phyloP scores from a whole-genome alignment of 2,329 filamentous ascomycete species.

The Didymellaceae sp. region DNA sequence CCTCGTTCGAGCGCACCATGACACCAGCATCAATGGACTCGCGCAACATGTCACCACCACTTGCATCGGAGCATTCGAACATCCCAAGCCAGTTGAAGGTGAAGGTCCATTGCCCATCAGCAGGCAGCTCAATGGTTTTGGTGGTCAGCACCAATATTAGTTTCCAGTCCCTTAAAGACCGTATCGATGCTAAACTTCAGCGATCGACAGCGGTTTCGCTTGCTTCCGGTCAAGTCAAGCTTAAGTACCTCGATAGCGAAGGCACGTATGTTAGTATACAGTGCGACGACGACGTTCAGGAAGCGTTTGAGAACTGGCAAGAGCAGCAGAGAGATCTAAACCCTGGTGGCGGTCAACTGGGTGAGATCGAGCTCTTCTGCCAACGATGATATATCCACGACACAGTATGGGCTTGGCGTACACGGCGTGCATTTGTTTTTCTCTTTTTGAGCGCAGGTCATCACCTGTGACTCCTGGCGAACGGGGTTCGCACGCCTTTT shows the following conservation, averaged over 20 bases:
- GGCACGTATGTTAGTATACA: slow-evolving; percentile 93
- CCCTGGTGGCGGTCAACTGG: slow-evolving; percentile 70
- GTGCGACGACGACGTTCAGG: slow-evolving; percentile 94
- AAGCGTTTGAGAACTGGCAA: slow-evolving; percentile 93
- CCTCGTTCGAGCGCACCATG: slow-evolving; percentile 48
- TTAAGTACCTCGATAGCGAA: slow-evolving; percentile 86
- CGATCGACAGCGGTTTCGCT: slow-evolving; percentile 86
- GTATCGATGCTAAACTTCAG: slow-evolving; percentile 93
- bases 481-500: slow-evolving; percentile 13
- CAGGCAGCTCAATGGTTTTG: slow-evolving; percentile 91
- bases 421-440: slow-evolving; percentile 3
- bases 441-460: slow-evolving; percentile 7
- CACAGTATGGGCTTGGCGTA: slow-evolving; percentile 16
- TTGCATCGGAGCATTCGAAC: slow-evolving; percentile 38
- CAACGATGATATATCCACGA: slow-evolving; percentile 37
- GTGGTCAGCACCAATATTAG: slow-evolving; percentile 95
- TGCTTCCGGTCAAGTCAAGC: slow-evolving; percentile 78
- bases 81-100: slow-evolving; percentile 86
- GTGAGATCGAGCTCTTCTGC: slow-evolving; percentile 75
- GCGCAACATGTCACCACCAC: slow-evolving; percentile 49
- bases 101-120: slow-evolving; percentile 80
- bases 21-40: slow-evolving; percentile 49
- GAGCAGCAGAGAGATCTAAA: slow-evolving; percentile 71
- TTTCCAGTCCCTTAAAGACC: slow-evolving; percentile 90
- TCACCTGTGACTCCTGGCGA: slow-evolving; percentile 8